Evolutionary conservation across 768 basidiomycete species (phyloP), one percentile per base, ranked within the genome.

Genomic region (Pholiota microspora): DNA sequence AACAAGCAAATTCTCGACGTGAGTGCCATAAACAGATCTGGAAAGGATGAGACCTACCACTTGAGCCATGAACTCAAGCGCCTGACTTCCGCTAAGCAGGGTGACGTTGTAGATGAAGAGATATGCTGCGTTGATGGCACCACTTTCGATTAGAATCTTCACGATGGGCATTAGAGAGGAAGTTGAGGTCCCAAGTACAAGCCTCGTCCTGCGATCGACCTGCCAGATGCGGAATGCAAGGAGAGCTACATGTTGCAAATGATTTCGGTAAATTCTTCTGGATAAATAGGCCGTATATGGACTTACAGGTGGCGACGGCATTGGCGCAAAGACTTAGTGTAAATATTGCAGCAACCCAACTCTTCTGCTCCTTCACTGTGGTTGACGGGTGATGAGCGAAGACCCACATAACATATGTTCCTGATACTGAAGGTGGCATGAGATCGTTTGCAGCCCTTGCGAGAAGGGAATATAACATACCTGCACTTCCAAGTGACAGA

Each of bases 291-390:
- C n/a, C n/a, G n/a, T n/a, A n/a, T n/a, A 18, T 21, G 8, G 5
- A 34, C 56, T 53, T 53, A 53, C 56, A 53, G 13, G 56, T 57
- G n/a, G 56, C 56, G 23, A 57, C 51, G 13, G 56, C 56, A 25
- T 57, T 57, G 6, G 56, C 56, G 25, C 56, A 53, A 15, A 57
- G 51, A 21, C 56, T 57, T 5, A 57, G 24, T 2, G 46, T 53
- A 29, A 57, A 57, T 21, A 57, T 57, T 12, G 56, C 56, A 3
- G 51, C 51, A 12, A 53, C 56, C 56, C 51, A 53, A 48, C 51
- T 53, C 23, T 53, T 53, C 29, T 53, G 45, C 38, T 53, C 21
- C 46, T 53, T 57, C 6, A 57, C 51, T 5, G 51, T 53, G 1
- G 51, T 57, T 18, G 32, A 25, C 1, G 56, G 56, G 15, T 50